These are phyloP conservation scores for Lasiodiplodia hormozganensis DNA, from an alignment of 2,329 filamentous ascomycete genomes.

Conservation along the genomic window DNA sequence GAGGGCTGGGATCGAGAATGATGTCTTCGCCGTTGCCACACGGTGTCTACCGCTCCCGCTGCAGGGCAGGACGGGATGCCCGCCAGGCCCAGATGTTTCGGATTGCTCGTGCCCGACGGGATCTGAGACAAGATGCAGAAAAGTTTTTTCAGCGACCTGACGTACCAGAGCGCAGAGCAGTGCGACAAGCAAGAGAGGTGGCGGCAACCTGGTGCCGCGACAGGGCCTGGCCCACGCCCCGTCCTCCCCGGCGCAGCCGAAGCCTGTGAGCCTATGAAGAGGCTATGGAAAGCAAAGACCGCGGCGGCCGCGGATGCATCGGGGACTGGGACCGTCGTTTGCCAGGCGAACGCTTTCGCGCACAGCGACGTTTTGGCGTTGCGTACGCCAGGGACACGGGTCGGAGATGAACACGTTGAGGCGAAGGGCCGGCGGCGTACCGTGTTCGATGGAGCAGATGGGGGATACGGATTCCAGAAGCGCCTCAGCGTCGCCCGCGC, in stretches of 20 bases:
- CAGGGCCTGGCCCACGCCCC: slow-evolving; percentile 17
- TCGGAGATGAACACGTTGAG: slow-evolving; percentile 22
- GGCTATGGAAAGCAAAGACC: slow-evolving; percentile 1
- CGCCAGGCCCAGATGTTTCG: slow-evolving; percentile 1
- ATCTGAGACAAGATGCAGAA: slow-evolving; percentile 17
- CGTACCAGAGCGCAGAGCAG: slow-evolving; percentile 6
- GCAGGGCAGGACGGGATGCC: slow-evolving; percentile 9
- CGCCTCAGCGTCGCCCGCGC: slow-evolving; percentile 15
- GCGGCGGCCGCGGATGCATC: slow-evolving; percentile 7
- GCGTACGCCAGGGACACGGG: slow-evolving; percentile 22
- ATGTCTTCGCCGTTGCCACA: slow-evolving; percentile 25
- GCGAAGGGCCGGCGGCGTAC: slow-evolving; percentile 23
- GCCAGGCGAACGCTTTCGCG: slow-evolving; percentile 12
- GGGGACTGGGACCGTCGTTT: slow-evolving; percentile 14
- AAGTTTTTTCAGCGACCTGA: slow-evolving; percentile 4
- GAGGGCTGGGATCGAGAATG: slow-evolving; percentile 11
- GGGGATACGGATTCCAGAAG: slow-evolving; percentile 25
- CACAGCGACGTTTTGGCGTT: slow-evolving; percentile 19
- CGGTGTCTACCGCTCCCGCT: slow-evolving; percentile 2
- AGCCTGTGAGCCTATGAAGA: slow-evolving; percentile 1
- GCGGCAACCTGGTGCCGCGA: slow-evolving; percentile 6
- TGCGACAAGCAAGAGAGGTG: not conserved
- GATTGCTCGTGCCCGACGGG: slow-evolving; percentile 6
- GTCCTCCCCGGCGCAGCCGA: slow-evolving; percentile 13
- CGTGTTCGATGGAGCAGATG: slow-evolving; percentile 18